Base-by-base conservation (phyloP, 768 basidiomycete species). In the Rubroboletus satanas region DNA sequence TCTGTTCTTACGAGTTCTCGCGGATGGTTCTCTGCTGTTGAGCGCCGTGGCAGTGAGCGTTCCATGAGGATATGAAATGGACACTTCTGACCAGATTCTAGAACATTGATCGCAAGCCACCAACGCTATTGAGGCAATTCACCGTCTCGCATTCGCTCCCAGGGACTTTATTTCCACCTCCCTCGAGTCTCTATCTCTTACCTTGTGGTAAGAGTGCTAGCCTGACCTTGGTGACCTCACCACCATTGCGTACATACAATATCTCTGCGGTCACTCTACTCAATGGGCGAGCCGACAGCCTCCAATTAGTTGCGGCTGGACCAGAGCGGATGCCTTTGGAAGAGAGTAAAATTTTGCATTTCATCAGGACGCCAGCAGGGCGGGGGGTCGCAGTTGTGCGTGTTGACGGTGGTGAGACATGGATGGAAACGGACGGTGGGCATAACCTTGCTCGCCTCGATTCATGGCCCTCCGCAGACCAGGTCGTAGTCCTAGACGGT, bases 71-170 rank as follows among this genome's bases (percentile, higher is more conserved):
- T 35, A 39, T 29, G 44, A 36, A 23, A 33, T 8, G 36, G 38
- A 15, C 21, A 48, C 17, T 15, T 41, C 43, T 65, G 18, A 65
- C 44, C 28, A 51, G 39, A 42, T 41, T 42, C 32, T 59, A 95
- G 93, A 93, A 96, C 71, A 83, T 97, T 60, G 93, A 96, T 65
- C 79, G 88, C 15, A 82, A 87, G 60, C 94, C 94, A 7, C 94
- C 94, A 9, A 92, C 90, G 3, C 75, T 93, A 4, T 75, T 93
- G 29, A 82, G 80, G 63, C 85, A 87, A 55, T 88, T 90, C 68
- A 84, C 81, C 3, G 71, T 93, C 18, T 83, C 89, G 43, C 84
- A 88, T 54, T 80, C 82, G 1, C 75, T 74, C 15, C 78, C 85
- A 15, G 72, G 72, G 11, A 66, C 77, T 15, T 72, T 87, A 39